Conservation (phyloP, 1,139 yeast species). For the Diutina mesorugosa region DNA sequence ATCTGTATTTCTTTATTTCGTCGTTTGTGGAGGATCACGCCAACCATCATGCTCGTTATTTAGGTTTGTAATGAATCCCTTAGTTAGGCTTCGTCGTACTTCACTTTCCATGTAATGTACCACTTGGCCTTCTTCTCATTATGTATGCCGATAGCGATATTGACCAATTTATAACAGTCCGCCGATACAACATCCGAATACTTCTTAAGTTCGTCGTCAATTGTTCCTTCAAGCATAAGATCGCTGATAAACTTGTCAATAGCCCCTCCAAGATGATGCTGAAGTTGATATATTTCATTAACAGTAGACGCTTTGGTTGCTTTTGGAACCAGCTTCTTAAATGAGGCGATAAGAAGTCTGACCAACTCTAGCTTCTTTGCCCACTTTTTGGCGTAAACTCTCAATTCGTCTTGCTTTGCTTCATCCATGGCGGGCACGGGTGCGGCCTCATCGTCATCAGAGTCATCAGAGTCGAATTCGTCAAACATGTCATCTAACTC, state of each 20-base stretch:
- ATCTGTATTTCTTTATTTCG: constrained; percentile 77
- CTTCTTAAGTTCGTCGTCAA: constrained; percentile 11
- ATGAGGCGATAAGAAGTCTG: constrained; percentile 39
- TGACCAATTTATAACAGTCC: constrained; percentile 21
- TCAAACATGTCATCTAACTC: constrained; percentile 33
- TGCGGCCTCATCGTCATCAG: constrained; percentile 7
- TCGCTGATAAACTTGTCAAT: constrained; percentile 37
- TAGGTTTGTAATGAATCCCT: constrained; percentile 11
- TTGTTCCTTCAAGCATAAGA: constrained; percentile 26
- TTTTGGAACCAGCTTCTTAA: constrained; percentile 40
- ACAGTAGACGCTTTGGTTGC: constrained; percentile 19
- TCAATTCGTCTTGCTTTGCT: constrained; percentile 13
- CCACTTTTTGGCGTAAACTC: constrained; percentile 35
- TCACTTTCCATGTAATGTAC: constrained; percentile 37
- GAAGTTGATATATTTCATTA: constrained; percentile 21
- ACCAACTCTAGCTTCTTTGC: constrained; percentile 39
- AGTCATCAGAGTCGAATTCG: constrained; percentile 15
- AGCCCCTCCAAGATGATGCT: constrained; percentile 18
- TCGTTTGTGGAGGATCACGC: constrained; percentile 79
- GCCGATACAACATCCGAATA: constrained; percentile 16
- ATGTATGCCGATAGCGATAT: constrained; percentile 18
- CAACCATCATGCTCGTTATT: constrained; percentile 69
- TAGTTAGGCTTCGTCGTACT: constrained; percentile 12
- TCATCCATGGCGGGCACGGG: constrained; percentile 11
- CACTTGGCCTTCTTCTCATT: constrained; percentile 34